Evolutionary conservation across 371 early-diverging fungal genomes (phyloP), one percentile per base, ranked within the genome.

Genomic region (Lichtheimia ornata): DNA sequence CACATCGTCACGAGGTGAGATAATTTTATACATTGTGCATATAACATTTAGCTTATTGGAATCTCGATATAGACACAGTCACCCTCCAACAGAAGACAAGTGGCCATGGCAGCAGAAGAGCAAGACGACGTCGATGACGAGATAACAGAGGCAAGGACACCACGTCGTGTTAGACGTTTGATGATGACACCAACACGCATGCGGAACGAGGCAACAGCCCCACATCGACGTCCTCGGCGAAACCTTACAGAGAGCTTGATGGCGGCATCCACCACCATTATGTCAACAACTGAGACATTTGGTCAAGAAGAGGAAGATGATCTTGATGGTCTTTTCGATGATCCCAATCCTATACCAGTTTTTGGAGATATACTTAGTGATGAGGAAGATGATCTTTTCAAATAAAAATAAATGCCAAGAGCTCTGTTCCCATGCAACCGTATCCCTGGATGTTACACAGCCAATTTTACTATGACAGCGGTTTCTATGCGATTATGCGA

Each of bases 161-260:
- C 57, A 25, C 42, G 57, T 6, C 42, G 57, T 9, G 57, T 56
- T 6, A 5, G 27, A 27, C 20, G 42, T 22, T 15, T 56, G 12
- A 56, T 56, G 57, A 56, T 56, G 57, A 56, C 57, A 24, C 57
- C 57, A n/a, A 11, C 57, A 17, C 40, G 25, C 22, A 15, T 44
- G 18, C 40, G 27, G 2, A 24, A 27, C n/a, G 47, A 47, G 6
- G 47, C 47, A 18, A 44, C 57, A 27, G 24, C 57, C 0, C 43
- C 57, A n/a, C 25, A 56, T 45, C 57, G 57, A 25, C 17, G 57
- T 14, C 57, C 57, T 17, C 22, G 57, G 22, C 18, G 15, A 14
- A 56, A 56, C n/a, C 15, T 56, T 15, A 44, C 57, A 5, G 57
- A 56, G 24, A 27, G 44, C n/a, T 27, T 56, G 20, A 20, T 52